phyloP scores from a whole-genome alignment of 305 asterid genomes.

The Solanum hybrid region DNA sequence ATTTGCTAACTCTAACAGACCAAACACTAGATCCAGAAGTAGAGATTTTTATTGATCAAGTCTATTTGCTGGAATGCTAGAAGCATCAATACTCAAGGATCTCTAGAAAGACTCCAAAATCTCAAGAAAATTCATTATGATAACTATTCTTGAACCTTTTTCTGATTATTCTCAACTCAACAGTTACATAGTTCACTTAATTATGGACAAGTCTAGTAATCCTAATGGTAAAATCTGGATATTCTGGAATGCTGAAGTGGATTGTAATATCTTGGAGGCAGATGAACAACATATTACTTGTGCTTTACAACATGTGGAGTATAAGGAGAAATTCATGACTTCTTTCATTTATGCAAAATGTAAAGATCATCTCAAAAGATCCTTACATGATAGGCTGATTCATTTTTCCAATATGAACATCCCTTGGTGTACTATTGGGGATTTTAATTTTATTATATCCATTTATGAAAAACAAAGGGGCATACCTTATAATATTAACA shows the following conservation, averaged over 20 bases:
- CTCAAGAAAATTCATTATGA: neutral
- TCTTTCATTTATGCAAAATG: neutral
- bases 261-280: neutral
- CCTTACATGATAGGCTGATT: neutral
- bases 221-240: neutral
- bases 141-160: neutral
- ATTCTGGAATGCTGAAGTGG: too few species aligned
- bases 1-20: neutral
- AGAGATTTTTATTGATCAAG: too few species aligned
- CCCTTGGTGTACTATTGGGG: neutral
- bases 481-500: neutral
- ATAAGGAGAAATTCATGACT: neutral
- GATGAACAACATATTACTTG: neutral
- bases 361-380: neutral
- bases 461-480: neutral
- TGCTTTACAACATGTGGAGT: neutral
- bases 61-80: neutral
- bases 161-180: neutral
- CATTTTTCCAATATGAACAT: neutral
- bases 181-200: neutral
- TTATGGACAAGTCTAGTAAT: neutral
- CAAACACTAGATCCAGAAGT: neutral
- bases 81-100: neutral
- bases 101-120: neutral
- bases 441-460: too few species aligned